These are phyloP conservation scores for Protomyces pachydermus DNA, from an alignment of 1,139 yeast genomes.

Conservation along the genomic window DNA sequence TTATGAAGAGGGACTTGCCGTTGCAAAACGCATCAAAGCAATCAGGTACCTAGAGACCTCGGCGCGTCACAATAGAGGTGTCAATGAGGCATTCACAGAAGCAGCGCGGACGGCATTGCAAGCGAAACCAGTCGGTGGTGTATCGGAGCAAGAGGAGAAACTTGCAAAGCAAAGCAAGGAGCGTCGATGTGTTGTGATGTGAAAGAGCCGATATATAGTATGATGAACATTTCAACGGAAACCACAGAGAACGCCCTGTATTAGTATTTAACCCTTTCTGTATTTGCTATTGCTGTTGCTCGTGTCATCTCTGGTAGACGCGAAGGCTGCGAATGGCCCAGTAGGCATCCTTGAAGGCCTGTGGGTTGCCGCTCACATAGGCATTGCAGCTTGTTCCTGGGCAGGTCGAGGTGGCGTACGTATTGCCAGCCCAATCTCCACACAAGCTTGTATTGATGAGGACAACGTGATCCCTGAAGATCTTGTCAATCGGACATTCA, in stretches of 20 bases:
- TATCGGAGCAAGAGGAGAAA: conserved; percentile 44
- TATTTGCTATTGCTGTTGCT: not conserved
- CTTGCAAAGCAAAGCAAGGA: not conserved
- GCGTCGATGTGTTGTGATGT: conserved; percentile 12
- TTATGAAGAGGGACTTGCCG: conserved; percentile 75
- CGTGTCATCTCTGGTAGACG: conserved; percentile 2
- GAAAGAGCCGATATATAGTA: not conserved
- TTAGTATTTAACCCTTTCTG: not conserved
- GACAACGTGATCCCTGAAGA: conserved; percentile 19
- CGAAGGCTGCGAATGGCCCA: conserved; percentile 27
- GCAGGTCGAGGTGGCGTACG: conserved; percentile 10
- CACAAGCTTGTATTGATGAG: conserved; percentile 26
- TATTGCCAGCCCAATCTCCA: conserved; percentile 29
- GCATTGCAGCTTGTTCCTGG: conserved; percentile 14
- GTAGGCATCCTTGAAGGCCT: conserved; percentile 26
- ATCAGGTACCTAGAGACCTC: conserved; percentile 61
- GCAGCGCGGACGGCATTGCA: conserved; percentile 94
- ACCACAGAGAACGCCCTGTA: not conserved
- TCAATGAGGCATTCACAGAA: conserved; percentile 93
- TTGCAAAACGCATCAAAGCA: conserved; percentile 66
- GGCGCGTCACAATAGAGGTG: conserved; percentile 90
- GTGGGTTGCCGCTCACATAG: conserved; percentile 25
- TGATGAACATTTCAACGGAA: not conserved
- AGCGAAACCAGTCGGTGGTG: conserved; percentile 78
- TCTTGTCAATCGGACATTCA: conserved; percentile 18